These are phyloP conservation scores for Zelopaecilomyces penicillatus DNA, from an alignment of 2,329 filamentous ascomycete species.

Conservation along the genomic window DNA sequence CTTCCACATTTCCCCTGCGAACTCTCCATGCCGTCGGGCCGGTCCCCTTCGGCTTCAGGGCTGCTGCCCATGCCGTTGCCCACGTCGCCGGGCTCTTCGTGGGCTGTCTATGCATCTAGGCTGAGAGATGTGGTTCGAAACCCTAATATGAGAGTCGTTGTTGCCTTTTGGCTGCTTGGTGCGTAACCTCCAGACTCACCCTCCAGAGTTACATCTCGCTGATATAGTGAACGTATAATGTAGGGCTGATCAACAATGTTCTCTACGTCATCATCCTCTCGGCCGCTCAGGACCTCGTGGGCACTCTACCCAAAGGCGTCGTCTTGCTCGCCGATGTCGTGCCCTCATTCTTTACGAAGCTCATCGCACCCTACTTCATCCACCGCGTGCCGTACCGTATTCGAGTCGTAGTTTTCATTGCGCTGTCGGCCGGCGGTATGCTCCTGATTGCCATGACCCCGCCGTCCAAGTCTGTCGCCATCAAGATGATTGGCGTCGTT, in stretches of 20 bases:
- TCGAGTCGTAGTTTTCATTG: slow-evolving; percentile 67
- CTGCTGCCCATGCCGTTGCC: slow-evolving; percentile 44
- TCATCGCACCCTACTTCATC: slow-evolving; percentile 89
- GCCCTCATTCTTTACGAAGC: slow-evolving; percentile 80
- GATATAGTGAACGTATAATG: too few relatives aligned
- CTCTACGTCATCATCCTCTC: slow-evolving; percentile 96
- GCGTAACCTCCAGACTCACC: slow-evolving; percentile 9
- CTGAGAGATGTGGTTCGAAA: slow-evolving; percentile 55
- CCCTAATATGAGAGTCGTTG: slow-evolving; percentile 60
- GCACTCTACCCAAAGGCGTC: slow-evolving; percentile 81
- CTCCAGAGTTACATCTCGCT: too few relatives aligned
- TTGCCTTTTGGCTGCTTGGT: slow-evolving; percentile 95
- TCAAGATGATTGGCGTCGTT: slow-evolving; percentile 75
- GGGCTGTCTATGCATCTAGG: slow-evolving; percentile 63
- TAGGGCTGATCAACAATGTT: slow-evolving; percentile 76
- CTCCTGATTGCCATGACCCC: slow-evolving; percentile 78
- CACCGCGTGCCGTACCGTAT: slow-evolving; percentile 72
- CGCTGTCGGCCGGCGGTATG: slow-evolving; percentile 77
- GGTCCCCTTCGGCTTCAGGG: slow-evolving; percentile 33
- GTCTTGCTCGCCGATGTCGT: slow-evolving; percentile 90
- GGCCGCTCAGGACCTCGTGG: slow-evolving; percentile 89
- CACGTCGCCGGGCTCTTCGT: slow-evolving; percentile 55
- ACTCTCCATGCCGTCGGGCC: slow-evolving; percentile 26
- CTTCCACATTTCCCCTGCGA: slow-evolving; percentile 1
- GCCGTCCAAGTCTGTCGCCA: slow-evolving; percentile 51